Evolutionary conservation across 2,329 filamentous ascomycete genomes (phyloP), one percentile per base, ranked within the genome.

Genomic region (Knufia fluminis): DNA sequence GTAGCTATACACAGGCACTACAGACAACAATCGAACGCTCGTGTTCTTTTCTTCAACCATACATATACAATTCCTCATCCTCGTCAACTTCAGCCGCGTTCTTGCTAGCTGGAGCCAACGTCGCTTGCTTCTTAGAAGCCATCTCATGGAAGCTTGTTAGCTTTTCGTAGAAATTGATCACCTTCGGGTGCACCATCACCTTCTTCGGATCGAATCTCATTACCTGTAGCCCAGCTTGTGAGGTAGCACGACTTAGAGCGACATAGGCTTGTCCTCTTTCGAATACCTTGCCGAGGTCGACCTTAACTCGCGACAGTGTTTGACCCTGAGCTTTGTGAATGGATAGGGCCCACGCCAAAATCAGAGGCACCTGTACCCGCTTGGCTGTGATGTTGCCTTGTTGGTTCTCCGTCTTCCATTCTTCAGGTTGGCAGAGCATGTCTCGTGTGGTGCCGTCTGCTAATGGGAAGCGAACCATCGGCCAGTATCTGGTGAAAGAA

Each of bases 301-400:
- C 92, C 62, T 94, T 94, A 52, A 98, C 92, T 45, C 91, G 78
- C 62, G 94, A 89, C 22, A 96, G 71, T 28, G 91, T 97, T 66
- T 97, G 91, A 1, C 91, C 91, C 64, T 97, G 91, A 1, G 92
- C 92, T 68, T 98, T 98, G 72, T 98, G 92, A 52, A 98, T 98
- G 1, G 89, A 95, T 17, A 98, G 71, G 1, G 92, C 92, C 92
- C 92, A 98, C 0, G 92, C 92, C 24, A 98, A 75, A 54, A 98
- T 97, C 45, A 98, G 75, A 0, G 92, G 92, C 1, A 91, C 67
- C 60, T 91, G 86, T 40, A 77, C 77, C 33, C 92, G 85, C 53
- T 87, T 86, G 1, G 92, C 92, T 65, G 95, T 89, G 1, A 97
- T 76, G 64, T 97, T 90, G 41, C 92, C 92, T 49, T 86, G 95